These are phyloP conservation scores for Kodamaea sagamina DNA, from an alignment of 805 yeast genomes.

Conservation along the genomic window DNA sequence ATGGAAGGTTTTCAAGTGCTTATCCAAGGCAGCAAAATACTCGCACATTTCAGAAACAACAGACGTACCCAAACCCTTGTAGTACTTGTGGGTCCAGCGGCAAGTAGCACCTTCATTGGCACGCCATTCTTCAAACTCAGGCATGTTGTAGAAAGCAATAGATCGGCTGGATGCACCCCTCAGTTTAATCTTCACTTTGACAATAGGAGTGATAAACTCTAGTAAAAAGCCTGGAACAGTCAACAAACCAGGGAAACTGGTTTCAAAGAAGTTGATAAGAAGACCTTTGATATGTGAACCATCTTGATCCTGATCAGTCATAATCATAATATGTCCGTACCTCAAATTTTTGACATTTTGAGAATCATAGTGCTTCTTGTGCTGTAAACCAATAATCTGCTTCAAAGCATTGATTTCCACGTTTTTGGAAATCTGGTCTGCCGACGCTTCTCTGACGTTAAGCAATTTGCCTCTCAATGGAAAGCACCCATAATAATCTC, in stretches of 20 bases:
- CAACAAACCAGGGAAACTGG: conserved; percentile 90
- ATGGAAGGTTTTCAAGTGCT: conserved; percentile 83
- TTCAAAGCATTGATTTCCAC: conserved; percentile 94
- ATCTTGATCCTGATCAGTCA: conserved; percentile 99
- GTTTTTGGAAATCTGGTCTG: conserved; percentile 92
- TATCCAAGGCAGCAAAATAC: conserved; percentile 82
- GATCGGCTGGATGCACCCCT: conserved; percentile 58
- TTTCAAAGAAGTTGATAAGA: conserved; percentile 87
- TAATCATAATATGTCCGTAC: conserved; percentile 96
- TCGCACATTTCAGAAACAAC: conserved; percentile 78
- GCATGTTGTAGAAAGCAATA: conserved; percentile 88
- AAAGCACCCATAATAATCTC: conserved; percentile 93
- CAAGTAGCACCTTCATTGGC: conserved; percentile 71
- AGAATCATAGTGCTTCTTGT: conserved; percentile 69
- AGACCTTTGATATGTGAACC: conserved; percentile 98
- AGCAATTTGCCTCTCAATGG: conserved; percentile 94
- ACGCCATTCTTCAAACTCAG: conserved; percentile 94
- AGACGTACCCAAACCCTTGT: conserved; percentile 98
- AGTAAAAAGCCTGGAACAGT: conserved; percentile 88
- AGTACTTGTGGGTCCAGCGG: conserved; percentile 92
- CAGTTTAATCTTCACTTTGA: conserved; percentile 74
- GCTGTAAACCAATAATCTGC: conserved; percentile 93
- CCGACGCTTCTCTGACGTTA: conserved; percentile 94
- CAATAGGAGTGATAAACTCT: conserved; percentile 95
- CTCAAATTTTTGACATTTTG: conserved; percentile 72